Conservation (phyloP, 2,329 filamentous ascomycete genomes). For the Fusarium musae region DNA sequence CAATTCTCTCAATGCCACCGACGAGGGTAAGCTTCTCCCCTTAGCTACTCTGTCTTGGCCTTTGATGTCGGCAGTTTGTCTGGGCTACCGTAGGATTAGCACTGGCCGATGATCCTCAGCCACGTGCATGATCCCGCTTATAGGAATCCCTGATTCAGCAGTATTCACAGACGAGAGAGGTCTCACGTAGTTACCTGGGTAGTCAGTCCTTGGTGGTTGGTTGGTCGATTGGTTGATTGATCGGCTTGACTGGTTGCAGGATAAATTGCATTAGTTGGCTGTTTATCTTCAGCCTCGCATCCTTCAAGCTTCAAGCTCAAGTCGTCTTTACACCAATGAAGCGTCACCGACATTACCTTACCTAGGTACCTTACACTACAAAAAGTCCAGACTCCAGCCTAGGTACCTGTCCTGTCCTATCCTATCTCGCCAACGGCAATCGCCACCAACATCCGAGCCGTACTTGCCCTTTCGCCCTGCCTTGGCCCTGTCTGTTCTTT, state of each 20-base stretch:
- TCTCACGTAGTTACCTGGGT: slow-evolving; percentile 27
- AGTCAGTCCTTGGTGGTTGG: neutral
- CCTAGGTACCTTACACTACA: neutral
- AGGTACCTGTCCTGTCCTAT: neutral
- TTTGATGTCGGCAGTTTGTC: neutral
- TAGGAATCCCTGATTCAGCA: slow-evolving; percentile 33
- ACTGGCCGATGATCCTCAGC: slow-evolving; percentile 26
- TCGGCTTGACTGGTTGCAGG: slow-evolving; percentile 16
- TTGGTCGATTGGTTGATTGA: neutral
- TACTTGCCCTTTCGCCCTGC: slow-evolving; percentile 3
- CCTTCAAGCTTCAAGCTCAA: slow-evolving; percentile 10
- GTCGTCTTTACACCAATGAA: slow-evolving; percentile 28
- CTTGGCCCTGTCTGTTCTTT: slow-evolving; percentile 6
- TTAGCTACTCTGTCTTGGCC: neutral
- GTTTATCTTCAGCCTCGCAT: slow-evolving; percentile 34
- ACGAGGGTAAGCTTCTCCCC: neutral
- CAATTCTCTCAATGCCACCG: slow-evolving; percentile 9
- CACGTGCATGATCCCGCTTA: slow-evolving; percentile 35
- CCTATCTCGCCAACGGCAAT: slow-evolving; percentile 19
- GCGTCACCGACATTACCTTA: neutral
- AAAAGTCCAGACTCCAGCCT: neutral
- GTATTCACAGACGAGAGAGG: slow-evolving; percentile 24
- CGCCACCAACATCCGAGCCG: slow-evolving; percentile 21
- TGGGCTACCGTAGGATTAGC: neutral
- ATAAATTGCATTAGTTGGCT: slow-evolving; percentile 12